Conservation (phyloP, 768 basidiomycete genomes). For the Mycena floridula region DNA sequence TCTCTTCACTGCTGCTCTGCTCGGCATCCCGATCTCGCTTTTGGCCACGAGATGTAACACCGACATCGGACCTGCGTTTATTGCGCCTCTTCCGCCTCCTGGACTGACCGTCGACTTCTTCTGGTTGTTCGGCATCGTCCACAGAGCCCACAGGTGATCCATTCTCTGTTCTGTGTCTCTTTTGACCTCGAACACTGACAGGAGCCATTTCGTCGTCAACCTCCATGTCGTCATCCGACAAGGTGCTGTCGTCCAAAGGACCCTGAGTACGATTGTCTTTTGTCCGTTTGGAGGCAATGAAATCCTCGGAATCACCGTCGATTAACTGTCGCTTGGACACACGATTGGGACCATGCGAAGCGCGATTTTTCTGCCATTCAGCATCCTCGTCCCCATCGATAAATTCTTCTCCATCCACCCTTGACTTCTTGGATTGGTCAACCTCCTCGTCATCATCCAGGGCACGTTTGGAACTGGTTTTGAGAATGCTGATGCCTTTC, state of each 20-base stretch:
- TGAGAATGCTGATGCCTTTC: conserved; percentile 19
- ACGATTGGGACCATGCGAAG: conserved; percentile 16
- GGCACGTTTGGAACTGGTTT: conserved; percentile 27
- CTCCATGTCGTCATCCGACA: conserved; percentile 38
- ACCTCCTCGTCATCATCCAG: conserved; percentile 35
- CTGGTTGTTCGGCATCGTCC: conserved; percentile 36
- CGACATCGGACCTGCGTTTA: conserved; percentile 47
- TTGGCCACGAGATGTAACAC: conserved; percentile 39
- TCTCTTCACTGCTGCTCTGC: conserved; percentile 37
- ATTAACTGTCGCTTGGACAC: conserved; percentile 46
- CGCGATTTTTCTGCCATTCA: too few species aligned
- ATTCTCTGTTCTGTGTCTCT: conserved; percentile 71
- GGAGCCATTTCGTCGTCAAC: conserved; percentile 28
- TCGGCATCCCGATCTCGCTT: conserved; percentile 62
- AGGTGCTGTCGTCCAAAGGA: not conserved
- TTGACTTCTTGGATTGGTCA: conserved; percentile 43
- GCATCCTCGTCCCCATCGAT: conserved; percentile 44
- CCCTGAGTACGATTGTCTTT: conserved; percentile 53
- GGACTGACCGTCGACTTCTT: conserved; percentile 32
- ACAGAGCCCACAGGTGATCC: conserved; percentile 68
- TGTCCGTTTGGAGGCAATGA: conserved; percentile 23
- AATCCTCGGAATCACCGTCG: conserved; percentile 38
- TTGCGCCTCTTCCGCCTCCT: conserved; percentile 44
- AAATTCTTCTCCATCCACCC: conserved; percentile 42
- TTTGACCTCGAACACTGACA: conserved; percentile 47